Conservation (phyloP, 169 alveolate species). For the Theileria annulata region DNA sequence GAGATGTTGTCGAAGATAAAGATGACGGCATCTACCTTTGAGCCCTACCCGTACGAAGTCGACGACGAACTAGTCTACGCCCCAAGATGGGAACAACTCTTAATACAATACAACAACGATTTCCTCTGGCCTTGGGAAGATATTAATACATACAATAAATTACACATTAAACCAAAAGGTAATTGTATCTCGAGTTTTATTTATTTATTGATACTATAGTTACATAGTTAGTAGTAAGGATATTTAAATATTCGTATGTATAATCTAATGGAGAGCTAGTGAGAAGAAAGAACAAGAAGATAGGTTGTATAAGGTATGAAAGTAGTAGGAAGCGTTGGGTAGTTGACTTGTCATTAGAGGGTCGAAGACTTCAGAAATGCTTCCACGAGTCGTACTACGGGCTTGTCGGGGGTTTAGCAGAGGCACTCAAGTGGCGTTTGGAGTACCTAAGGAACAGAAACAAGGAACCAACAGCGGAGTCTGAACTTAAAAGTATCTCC, state of each 20-base stretch:
- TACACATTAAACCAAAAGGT: neutral
- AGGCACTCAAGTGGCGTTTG: constrained; percentile 61
- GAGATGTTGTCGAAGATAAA: constrained; percentile 2
- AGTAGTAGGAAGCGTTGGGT: constrained; percentile 65
- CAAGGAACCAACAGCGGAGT: constrained; percentile 11
- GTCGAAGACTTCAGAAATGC: constrained; percentile 64
- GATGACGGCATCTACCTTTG: constrained; percentile 1
- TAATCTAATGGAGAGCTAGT: neutral
- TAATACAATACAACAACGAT: neutral
- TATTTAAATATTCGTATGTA: neutral
- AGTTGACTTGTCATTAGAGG: constrained; percentile 58
- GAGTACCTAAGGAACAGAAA: constrained; percentile 33
- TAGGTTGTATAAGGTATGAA: constrained; percentile 69
- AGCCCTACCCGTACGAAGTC: constrained; percentile 6
- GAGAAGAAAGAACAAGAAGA: constrained; percentile 15
- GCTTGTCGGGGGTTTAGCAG: constrained; percentile 60
- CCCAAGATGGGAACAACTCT: constrained; percentile 14
- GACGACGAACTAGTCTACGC: constrained; percentile 23
- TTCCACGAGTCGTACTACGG: constrained; percentile 67
- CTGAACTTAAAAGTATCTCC: constrained; percentile 38
- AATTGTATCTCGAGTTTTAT: neutral
- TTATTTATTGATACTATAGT: neutral
- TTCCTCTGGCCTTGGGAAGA: constrained; percentile 30
- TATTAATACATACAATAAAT: neutral
- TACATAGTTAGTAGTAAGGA: neutral